A percentile compares a stretch with the other conserved stretches of the same genome.
phyloP scores from a whole-genome alignment of 768 basidiomycete genomes.

The Suillus hirtellus region DNA sequence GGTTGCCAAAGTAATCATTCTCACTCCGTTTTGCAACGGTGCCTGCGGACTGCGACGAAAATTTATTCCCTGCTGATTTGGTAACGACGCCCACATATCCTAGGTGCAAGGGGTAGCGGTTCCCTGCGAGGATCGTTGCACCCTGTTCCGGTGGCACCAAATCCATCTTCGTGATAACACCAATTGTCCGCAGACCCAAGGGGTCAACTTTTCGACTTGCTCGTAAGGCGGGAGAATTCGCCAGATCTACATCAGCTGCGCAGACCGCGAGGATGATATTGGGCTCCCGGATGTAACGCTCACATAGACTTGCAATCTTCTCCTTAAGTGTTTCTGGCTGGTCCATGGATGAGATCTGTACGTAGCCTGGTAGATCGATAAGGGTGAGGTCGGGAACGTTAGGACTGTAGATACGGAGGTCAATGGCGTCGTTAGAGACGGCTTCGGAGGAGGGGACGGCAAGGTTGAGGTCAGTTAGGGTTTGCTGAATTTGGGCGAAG shows the following conservation, averaged over 20 bases:
- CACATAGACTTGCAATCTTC: slow-evolving; percentile 87
- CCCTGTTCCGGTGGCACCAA: slow-evolving; percentile 84
- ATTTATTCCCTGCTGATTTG: slow-evolving; percentile 65
- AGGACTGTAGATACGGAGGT: slow-evolving; percentile 94
- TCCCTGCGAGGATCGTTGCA: slow-evolving; percentile 76
- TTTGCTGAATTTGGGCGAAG: slow-evolving; percentile 90
- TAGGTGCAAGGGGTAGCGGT: slow-evolving; percentile 94
- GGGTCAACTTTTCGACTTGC: slow-evolving; percentile 95
- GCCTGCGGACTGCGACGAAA: slow-evolving; percentile 48
- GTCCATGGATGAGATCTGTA: slow-evolving; percentile 92
- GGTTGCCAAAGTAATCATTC: slow-evolving; percentile 63
- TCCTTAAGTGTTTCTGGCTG: slow-evolving; percentile 94
- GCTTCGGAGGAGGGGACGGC: slow-evolving; percentile 89
- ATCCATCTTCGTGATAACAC: slow-evolving; percentile 99
- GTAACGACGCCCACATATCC: slow-evolving; percentile 97
- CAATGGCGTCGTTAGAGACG: slow-evolving; percentile 90
- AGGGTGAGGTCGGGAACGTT: slow-evolving; percentile 96
- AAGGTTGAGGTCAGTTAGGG: slow-evolving; percentile 91
- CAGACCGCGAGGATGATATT: slow-evolving; percentile 98
- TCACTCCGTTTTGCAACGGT: slow-evolving; percentile 58
- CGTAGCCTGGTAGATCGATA: slow-evolving; percentile 96
- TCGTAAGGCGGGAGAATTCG: slow-evolving; percentile 93
- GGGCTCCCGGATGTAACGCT: slow-evolving; percentile 98
- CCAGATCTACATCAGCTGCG: slow-evolving; percentile 97
- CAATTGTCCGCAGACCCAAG: slow-evolving; percentile 86